Evolutionary conservation across 1,284 basidiomycete species (phyloP), one percentile per base, ranked within the genome.

Genomic region (Tilletiaria anomala): DNA sequence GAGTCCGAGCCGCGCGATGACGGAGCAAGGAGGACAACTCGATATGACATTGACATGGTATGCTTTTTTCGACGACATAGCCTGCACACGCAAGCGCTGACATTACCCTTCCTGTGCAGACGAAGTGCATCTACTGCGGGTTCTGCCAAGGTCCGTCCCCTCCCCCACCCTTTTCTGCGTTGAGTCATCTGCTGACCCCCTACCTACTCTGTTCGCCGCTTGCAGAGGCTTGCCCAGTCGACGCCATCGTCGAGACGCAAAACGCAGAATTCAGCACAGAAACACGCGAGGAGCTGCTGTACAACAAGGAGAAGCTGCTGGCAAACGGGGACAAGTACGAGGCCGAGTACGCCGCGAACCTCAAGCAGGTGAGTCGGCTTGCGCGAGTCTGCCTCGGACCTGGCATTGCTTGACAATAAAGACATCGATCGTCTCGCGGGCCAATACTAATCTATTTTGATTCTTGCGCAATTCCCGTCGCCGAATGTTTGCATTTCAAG

Each of bases 1-100:
- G 93, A 99, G 73, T 88, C 84, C 51, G 93, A 99, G 71, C 80
- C 89, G 41, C 80, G 93, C 54, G 74, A 80, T 68, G 93, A 99
- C 67, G 93, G 93, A n/a, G 91, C 88, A 44, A 78, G 93, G 65
- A 77, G 87, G 71, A 99, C 93, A 43, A 97, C 93, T 31, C 84
- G 86, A 76, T 97, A 99, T 68, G 88, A 93, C 71, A 87, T 94
- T 63, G 91, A 96, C 70, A 96, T 77, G 76, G 77, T 75, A 50
- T 76, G 77, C 64, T 59, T 55, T 29, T 26, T 45, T n/a, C 12
- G 18, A 34, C n/a, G 16, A n/a, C 11, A 14, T 24, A 15, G 23
- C 15, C 20, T 14, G 38, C 18, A 22, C n/a, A n/a, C n/a, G n/a
- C n/a, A n/a, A n/a, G n/a, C 14, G 16, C 20, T 26, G n/a, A 2